A percentile compares a stretch with the other conserved stretches of the same genome.
Conservation (phyloP, 1,284 basidiomycete species). For the Malassezia slooffiae region DNA sequence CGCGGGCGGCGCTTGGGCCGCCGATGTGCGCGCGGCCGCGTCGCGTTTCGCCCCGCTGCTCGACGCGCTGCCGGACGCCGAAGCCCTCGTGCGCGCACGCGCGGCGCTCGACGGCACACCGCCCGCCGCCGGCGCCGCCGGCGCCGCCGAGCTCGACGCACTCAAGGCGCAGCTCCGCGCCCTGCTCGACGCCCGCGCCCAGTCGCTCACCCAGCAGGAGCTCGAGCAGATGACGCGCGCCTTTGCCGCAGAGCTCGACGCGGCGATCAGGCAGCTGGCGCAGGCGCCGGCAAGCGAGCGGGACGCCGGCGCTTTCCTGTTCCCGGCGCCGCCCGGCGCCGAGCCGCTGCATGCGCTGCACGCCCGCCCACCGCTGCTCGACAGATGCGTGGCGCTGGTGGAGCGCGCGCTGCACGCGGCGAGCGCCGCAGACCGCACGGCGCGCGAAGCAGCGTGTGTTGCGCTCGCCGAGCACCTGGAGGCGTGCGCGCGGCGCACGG, state of each 20-base stretch:
- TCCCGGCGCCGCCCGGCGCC: neutral
- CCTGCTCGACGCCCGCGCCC: slow-evolving; percentile 4
- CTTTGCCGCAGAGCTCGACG: neutral
- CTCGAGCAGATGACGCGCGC: neutral
- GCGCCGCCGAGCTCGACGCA: neutral
- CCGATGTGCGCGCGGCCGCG: too few relatives aligned
- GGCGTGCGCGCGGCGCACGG: neutral
- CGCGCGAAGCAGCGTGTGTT: neutral
- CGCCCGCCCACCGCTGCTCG: neutral
- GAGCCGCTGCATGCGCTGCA: neutral
- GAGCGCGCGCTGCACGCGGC: too few relatives aligned
- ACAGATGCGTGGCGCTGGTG: too few relatives aligned
- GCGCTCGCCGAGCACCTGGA: neutral
- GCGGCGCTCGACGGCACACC: too few relatives aligned
- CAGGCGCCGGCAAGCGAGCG: too few relatives aligned
- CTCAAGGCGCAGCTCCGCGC: neutral
- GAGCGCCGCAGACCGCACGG: too few relatives aligned
- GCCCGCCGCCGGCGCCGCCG: neutral
- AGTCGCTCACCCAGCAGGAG: slow-evolving; percentile 2
- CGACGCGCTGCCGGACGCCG: slow-evolving; percentile 1
- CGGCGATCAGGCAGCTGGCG: neutral
- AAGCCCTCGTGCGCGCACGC: too few relatives aligned
- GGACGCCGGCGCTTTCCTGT: too few relatives aligned
- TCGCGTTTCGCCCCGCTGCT: too few relatives aligned
- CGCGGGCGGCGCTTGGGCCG: too few relatives aligned